A percentile compares a stretch with the other conserved stretches of the same genome.
These are phyloP conservation scores for Candida insectalens DNA, from an alignment of 805 yeast genomes.

Conservation along the genomic window DNA sequence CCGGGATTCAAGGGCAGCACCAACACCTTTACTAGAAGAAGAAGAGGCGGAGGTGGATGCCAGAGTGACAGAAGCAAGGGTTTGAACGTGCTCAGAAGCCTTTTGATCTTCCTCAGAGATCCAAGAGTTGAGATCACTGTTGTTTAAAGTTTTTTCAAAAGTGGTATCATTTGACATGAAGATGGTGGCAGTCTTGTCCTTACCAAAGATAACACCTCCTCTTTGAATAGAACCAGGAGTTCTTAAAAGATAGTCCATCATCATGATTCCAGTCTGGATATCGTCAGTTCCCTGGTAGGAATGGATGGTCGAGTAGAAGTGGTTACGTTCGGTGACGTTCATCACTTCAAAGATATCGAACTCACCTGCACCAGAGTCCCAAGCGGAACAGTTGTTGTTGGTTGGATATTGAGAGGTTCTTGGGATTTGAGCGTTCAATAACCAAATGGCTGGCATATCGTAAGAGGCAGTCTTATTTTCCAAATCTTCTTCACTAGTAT, in stretches of 20 bases:
- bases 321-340: slow-evolving; percentile 46
- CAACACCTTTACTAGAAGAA: not conserved
- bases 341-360: slow-evolving; percentile 68
- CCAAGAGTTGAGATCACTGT: slow-evolving; percentile 36
- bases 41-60: slow-evolving; percentile 3
- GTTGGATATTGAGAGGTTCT: slow-evolving; percentile 64
- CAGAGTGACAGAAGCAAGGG: slow-evolving; percentile 13
- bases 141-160: slow-evolving; percentile 36
- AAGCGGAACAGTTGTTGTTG: slow-evolving; percentile 59
- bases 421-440: slow-evolving; percentile 57
- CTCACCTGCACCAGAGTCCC: slow-evolving; percentile 76
- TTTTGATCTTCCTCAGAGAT: slow-evolving; percentile 18
- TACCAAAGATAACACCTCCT: slow-evolving; percentile 66
- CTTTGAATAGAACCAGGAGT: slow-evolving; percentile 39
- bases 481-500: slow-evolving; percentile 29
- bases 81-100: slow-evolving; percentile 9
- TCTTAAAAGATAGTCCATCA: slow-evolving; percentile 48
- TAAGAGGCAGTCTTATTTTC: slow-evolving; percentile 28
- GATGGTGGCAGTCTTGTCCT: slow-evolving; percentile 50
- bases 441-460: slow-evolving; percentile 72
- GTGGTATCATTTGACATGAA: slow-evolving; percentile 47
- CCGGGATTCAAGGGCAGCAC: too few relatives aligned
- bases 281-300: slow-evolving; percentile 66
- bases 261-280: slow-evolving; percentile 50
- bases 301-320: slow-evolving; percentile 61